Conservation (phyloP, 345 rosid species). For the Corchorus capsularis region DNA sequence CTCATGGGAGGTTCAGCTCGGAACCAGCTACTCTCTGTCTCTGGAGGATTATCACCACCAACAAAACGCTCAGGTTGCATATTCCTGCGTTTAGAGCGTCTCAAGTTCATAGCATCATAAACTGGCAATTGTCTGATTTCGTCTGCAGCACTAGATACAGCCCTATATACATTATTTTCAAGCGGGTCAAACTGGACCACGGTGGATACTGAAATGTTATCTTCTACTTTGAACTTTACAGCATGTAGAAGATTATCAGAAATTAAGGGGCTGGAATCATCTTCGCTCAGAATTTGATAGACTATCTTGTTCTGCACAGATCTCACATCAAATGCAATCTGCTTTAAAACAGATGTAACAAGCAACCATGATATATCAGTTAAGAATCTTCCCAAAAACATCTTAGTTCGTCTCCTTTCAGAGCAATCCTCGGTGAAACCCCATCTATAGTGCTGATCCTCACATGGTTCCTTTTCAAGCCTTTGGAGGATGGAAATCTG, state of each 20-base stretch:
- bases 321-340: constrained; percentile 48
- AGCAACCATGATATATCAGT: constrained; percentile 70
- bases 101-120: constrained; percentile 48
- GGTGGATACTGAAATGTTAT: constrained; percentile 42
- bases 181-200: constrained; percentile 40
- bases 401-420: constrained; percentile 46
- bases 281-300: constrained; percentile 54
- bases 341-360: constrained; percentile 64
- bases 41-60: constrained; percentile 41
- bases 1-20: constrained; percentile 41
- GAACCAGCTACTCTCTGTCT: constrained; percentile 45
- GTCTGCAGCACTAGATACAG: constrained; percentile 19
- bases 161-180: constrained; percentile 27
- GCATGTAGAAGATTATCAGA: constrained; percentile 31
- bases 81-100: constrained; percentile 76
- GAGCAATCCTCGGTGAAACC: constrained; percentile 60
- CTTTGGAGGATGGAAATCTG: constrained; percentile 67
- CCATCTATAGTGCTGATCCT: constrained; percentile 64
- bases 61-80: constrained; percentile 66
- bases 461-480: constrained; percentile 46
- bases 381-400: constrained; percentile 63
- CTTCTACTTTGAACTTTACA: constrained; percentile 54
- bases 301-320: constrained; percentile 61
- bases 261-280: constrained; percentile 28
- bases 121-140: constrained; percentile 25